phyloP scores from a whole-genome alignment of 73 alveolate genomes.

The Effrenium voratum region DNA sequence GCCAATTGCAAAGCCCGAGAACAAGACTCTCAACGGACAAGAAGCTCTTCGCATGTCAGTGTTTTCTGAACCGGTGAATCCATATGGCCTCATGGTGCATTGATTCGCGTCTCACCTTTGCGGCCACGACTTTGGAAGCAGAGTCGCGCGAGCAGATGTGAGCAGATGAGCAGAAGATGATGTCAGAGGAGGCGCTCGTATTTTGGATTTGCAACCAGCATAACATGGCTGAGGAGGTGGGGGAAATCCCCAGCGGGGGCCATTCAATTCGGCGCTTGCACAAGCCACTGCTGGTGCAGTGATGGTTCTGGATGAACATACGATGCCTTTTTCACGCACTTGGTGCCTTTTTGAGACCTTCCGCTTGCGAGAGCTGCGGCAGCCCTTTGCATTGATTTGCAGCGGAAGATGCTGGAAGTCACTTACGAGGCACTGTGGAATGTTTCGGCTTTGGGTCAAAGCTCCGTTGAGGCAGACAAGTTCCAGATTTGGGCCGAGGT shows the following conservation, averaged over 20 bases:
- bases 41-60: background rate
- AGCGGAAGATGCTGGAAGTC: background rate
- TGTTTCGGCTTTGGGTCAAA: background rate
- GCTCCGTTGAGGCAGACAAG: background rate
- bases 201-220: conserved; percentile 56
- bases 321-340: background rate
- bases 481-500: conserved; percentile 13
- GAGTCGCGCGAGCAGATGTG: background rate
- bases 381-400: conserved; percentile 11
- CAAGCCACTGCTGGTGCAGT: conserved; percentile 18
- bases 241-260: conserved; percentile 36
- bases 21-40: background rate
- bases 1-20: conserved; percentile 20
- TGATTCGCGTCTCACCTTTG: conserved; percentile 30
- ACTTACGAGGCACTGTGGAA: background rate
- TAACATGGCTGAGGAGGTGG: conserved; percentile 29
- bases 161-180: background rate
- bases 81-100: conserved; percentile 18
- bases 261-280: conserved; percentile 54
- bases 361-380: background rate
- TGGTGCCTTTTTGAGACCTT: conserved; percentile 33
- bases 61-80: conserved; percentile 20
- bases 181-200: background rate
- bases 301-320: background rate
- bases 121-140: conserved; percentile 9